These are phyloP conservation scores for Dalbergia oliveri DNA, from an alignment of 306 rosid genomes.

Conservation along the genomic window DNA sequence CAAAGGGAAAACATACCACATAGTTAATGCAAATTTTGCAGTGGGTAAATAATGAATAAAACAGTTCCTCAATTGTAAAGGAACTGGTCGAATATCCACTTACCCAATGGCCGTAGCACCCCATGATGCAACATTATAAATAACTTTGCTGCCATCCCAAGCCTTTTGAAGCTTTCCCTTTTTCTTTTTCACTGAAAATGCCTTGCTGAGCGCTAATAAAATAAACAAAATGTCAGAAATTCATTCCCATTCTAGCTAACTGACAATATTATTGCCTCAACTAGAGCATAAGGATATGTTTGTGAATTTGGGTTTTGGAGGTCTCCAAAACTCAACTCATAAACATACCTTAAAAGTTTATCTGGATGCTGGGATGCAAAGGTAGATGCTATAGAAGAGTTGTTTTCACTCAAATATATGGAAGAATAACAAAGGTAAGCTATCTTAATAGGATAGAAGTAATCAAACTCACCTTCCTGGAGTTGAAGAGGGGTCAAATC, in stretches of 20 bases:
- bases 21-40: constrained; percentile 20
- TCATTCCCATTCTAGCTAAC: constrained; percentile 27
- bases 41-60: background rate
- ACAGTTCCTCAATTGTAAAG: constrained; percentile 5
- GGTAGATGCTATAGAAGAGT: constrained; percentile 14
- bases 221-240: constrained; percentile 49
- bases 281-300: background rate
- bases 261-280: constrained; percentile 18
- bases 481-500: constrained; percentile 88
- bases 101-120: constrained; percentile 98
- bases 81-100: constrained; percentile 9
- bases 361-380: background rate
- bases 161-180: constrained; percentile 90
- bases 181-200: constrained; percentile 83
- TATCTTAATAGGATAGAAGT: constrained; percentile 30
- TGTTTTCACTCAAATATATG: constrained; percentile 15
- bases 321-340: no score
- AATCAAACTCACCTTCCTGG: constrained; percentile 74
- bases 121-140: constrained; percentile 93
- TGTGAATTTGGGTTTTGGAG: no score
- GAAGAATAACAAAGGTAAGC: background rate
- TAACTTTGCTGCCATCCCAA: constrained; percentile 95
- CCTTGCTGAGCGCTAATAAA: constrained; percentile 76
- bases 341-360: background rate
- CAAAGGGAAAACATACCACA: background rate